These are phyloP conservation scores for Serendipita indica DNA, from an alignment of 768 basidiomycete species.

Conservation along the genomic window DNA sequence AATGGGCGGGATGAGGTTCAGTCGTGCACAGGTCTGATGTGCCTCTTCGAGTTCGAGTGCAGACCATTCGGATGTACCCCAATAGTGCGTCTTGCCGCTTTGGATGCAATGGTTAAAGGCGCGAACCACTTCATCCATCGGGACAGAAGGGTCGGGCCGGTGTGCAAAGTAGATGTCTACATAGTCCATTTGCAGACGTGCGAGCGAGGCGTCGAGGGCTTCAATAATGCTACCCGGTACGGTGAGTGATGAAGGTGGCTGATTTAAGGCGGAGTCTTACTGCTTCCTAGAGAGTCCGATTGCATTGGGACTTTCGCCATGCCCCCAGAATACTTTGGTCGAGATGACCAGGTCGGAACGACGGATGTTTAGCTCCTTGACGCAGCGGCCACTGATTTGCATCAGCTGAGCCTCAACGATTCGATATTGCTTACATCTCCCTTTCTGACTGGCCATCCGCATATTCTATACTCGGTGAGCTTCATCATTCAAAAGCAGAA, in stretches of 20 bases:
- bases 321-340: constrained; percentile 75
- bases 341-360: constrained; percentile 57
- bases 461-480: constrained; percentile 24
- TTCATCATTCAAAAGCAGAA: constrained; percentile 54
- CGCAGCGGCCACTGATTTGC: constrained; percentile 40
- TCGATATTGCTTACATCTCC: constrained; percentile 40
- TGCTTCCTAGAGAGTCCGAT: constrained; percentile 26
- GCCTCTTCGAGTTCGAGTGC: constrained; percentile 55
- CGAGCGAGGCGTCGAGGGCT: constrained; percentile 49
- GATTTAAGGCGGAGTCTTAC: constrained; percentile 12
- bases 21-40: constrained; percentile 46
- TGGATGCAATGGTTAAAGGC: constrained; percentile 70
- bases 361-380: constrained; percentile 56
- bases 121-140: constrained; percentile 36
- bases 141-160: constrained; percentile 27
- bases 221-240: constrained; percentile 47
- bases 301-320: constrained; percentile 19
- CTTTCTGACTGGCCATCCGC: constrained; percentile 50
- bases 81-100: constrained; percentile 38
- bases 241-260: constrained; percentile 1
- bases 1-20: constrained; percentile 53
- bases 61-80: constrained; percentile 60
- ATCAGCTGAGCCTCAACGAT: background rate
- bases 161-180: constrained; percentile 62
- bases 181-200: constrained; percentile 59